Base-by-base conservation (phyloP, 1,284 basidiomycete species). In the Microbotryum violaceum region DNA sequence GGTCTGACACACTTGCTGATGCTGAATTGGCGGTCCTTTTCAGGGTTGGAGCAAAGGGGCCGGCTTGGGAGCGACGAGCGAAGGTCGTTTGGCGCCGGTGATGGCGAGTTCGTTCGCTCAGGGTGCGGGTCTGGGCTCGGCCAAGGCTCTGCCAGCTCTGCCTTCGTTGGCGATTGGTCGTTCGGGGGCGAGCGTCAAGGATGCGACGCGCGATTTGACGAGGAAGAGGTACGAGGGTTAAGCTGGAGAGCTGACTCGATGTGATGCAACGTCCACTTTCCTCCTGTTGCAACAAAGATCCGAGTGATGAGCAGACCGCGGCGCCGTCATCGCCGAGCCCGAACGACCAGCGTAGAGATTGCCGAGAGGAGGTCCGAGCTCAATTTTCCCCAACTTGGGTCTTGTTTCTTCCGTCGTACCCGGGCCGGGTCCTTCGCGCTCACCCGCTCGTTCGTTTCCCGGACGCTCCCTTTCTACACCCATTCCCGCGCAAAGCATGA, bases 1-100 rank as follows among this genome's bases (percentile, higher is more conserved):
- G 14, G 18, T 33, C 14, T 20, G 50, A 6, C 5, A 7, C 18
- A 18, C 33, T 7, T 2, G 3, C 4, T 23, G 14, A 6, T 6
- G 31, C 52, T 45, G 33, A 55, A 42, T 27, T 37, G 8, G 29
- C 21, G 6, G 29, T n/a, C 14, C 12, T 49, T 42, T 18, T 29
- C 23, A 69, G 70, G 91, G 92, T 0, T 96, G 91, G 91, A 87
- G 82, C 63, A 85, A 88, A 71, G 91, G 91, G 4, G 85, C 82
- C n/a, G 91, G 91, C 1, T 77, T 96, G 48, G 91, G 91, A 1
- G 80, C 82, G 7, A 81, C 57, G 80, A 58, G 88, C 85, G 7
- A 88, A 89, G 91, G 91, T 23, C 78, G 90, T 57, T 84, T 89
- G 20, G 89, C 91, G 57, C 91, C 91, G 3, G 84, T 96, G 82